These are phyloP conservation scores for Perkinsus chesapeaki DNA, from an alignment of 169 alveolate genomes.

Conservation along the genomic window DNA sequence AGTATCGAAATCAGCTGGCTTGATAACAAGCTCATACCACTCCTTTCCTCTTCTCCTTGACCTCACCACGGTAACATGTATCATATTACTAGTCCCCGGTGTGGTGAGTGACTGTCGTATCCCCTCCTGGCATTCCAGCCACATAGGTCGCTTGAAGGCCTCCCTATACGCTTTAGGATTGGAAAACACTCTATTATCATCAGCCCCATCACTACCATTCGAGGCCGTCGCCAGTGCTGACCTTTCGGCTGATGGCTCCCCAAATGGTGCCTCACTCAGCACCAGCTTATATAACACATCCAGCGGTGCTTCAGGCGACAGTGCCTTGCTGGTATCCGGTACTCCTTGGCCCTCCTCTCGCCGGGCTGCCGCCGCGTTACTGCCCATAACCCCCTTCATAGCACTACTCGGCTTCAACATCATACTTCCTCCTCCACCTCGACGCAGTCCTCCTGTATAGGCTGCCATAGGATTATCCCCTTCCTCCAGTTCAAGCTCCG, in stretches of 20 bases:
- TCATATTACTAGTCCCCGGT: not conserved
- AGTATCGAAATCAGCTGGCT: not conserved
- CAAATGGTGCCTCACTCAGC: not conserved
- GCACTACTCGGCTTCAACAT: not conserved
- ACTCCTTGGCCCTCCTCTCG: not conserved
- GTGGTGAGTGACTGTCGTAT: not conserved
- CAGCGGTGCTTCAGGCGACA: not conserved
- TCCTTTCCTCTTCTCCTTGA: not conserved
- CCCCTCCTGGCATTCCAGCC: not conserved
- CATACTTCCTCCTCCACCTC: not conserved
- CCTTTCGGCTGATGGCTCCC: not conserved
- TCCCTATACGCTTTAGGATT: not conserved
- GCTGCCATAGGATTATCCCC: not conserved
- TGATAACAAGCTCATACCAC: not conserved
- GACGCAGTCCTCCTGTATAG: not conserved
- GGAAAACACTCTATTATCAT: not conserved
- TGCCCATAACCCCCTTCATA: not conserved
- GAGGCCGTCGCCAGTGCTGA: not conserved
- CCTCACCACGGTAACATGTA: not conserved
- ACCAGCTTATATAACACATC: not conserved
- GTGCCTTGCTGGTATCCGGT: not conserved
- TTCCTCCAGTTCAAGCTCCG: not conserved
- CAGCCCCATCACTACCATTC: not conserved
- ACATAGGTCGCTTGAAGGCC: not conserved
- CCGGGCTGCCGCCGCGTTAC: not conserved